Base-by-base conservation (phyloP, 2,329 filamentous ascomycete species). In the Diaporthe velutina region DNA sequence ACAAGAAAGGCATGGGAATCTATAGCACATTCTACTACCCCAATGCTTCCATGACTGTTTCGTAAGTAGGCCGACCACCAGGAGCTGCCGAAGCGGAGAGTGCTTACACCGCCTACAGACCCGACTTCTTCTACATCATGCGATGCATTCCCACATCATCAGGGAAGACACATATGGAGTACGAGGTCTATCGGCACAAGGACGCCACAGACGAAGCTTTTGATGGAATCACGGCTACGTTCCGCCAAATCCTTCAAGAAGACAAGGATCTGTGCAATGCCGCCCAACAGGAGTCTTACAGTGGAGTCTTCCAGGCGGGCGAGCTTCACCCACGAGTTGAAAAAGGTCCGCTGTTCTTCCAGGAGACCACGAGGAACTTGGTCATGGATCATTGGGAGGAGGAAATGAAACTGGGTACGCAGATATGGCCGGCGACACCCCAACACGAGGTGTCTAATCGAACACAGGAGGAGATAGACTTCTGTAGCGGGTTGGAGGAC, bases 101-200 rank as follows among this genome's bases (percentile, higher is more conserved):
- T n/a, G n/a, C n/a, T n/a, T n/a, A n/a, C n/a, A n/a, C n/a, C n/a
- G n/a, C n/a, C n/a, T n/a, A n/a, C n/a, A n/a, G n/a, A n/a, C n/a
- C n/a, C n/a, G n/a, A n/a, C 79, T 89, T 88, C 81, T 85, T 88
- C 77, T 88, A 88, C 80, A 87, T 88, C 75, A 85, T 88, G 78
- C 84, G 86, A 64, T 87, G 87, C 81, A 83, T 88, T 50, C 87
- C 87, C 12, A 81, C 83, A 25, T 82, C 82, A 2, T 81, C 86
- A 0, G 84, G 82, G 13, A 82, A 80, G 28, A 85, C 83, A 8
- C 82, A 82, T 42, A 88, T 89, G 79, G 84, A 85, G 75, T 88
- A 88, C 77, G 86, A 90, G 76, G 85, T 89, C 19, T 90, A 85
- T 81, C 84, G 86, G 64, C 85, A 88, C 79, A 85, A 85, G 71